phyloP scores from a whole-genome alignment of 192 early-diverging fungal species.

The Globomyces pollinis-pini region DNA sequence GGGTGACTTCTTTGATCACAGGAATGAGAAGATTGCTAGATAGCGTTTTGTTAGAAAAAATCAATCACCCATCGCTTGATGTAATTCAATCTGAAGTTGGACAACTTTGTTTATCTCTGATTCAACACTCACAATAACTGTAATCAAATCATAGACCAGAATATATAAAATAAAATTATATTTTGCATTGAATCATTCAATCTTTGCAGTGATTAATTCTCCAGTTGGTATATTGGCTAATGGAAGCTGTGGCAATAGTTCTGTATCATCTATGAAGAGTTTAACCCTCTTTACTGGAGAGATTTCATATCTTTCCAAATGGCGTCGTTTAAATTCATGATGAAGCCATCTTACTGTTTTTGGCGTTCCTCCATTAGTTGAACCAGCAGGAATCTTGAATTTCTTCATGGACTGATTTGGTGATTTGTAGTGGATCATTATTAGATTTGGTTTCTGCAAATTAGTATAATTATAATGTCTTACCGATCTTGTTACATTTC shows the following conservation, averaged over 20 bases:
- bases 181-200: background rate
- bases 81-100: conserved; percentile 18
- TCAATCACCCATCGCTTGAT: conserved; percentile 56
- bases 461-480: too few species aligned
- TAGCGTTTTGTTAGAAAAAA: conserved; percentile 59
- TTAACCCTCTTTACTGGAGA: background rate
- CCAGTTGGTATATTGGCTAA: too few species aligned
- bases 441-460: too few species aligned
- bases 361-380: background rate
- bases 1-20: conserved; percentile 59
- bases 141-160: too few species aligned
- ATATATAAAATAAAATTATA: background rate
- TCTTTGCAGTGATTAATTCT: background rate
- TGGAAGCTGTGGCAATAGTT: too few species aligned
- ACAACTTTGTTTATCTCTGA: background rate
- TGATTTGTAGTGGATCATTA: too few species aligned
- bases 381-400: background rate
- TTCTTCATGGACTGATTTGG: background rate
- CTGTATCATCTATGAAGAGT: background rate
- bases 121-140: background rate
- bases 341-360: conserved; percentile 2
- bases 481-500: too few species aligned
- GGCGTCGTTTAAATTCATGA: background rate
- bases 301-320: background rate
- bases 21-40: conserved; percentile 67